Conservation (phyloP, 1,284 basidiomycete species). For the Cryptococcus sp. region DNA sequence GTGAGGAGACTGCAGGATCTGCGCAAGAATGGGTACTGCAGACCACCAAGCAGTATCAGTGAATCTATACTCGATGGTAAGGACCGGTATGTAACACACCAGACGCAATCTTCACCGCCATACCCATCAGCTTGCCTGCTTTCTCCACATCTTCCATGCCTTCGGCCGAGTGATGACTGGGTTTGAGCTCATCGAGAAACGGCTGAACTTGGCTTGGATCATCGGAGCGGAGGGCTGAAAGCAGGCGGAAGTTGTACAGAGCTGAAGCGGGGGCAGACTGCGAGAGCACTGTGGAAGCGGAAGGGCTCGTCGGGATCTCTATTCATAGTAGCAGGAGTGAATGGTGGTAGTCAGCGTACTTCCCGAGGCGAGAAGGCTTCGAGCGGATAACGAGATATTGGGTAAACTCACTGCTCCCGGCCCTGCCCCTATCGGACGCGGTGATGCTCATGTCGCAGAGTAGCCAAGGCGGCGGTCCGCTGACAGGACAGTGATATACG, state of each 20-base stretch:
- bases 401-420: too few relatives aligned
- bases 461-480: too few relatives aligned
- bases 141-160: slow-evolving; percentile 57
- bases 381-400: too few relatives aligned
- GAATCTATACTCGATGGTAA: not conserved
- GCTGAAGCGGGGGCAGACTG: slow-evolving; percentile 50
- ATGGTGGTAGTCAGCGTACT: not conserved
- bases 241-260: slow-evolving; percentile 73
- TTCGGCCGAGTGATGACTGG: slow-evolving; percentile 28
- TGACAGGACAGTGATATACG: too few relatives aligned
- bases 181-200: slow-evolving; percentile 71
- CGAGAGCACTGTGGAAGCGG: slow-evolving; percentile 16
- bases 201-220: slow-evolving; percentile 78
- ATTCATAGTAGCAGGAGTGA: not conserved
- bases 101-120: slow-evolving; percentile 81
- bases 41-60: not conserved
- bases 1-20: slow-evolving; percentile 72
- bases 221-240: slow-evolving; percentile 74
- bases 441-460: too few relatives aligned
- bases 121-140: slow-evolving; percentile 74
- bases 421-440: too few relatives aligned
- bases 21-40: slow-evolving; percentile 60
- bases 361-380: too few relatives aligned
- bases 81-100: slow-evolving; percentile 58
- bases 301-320: slow-evolving; percentile 16